Percentiles rank a stretch among this genome's conserved stretches.
These are phyloP conservation scores for Calamus simplicifolius DNA, from an alignment of 176 grass and related monocot genomes.

Conservation along the genomic window DNA sequence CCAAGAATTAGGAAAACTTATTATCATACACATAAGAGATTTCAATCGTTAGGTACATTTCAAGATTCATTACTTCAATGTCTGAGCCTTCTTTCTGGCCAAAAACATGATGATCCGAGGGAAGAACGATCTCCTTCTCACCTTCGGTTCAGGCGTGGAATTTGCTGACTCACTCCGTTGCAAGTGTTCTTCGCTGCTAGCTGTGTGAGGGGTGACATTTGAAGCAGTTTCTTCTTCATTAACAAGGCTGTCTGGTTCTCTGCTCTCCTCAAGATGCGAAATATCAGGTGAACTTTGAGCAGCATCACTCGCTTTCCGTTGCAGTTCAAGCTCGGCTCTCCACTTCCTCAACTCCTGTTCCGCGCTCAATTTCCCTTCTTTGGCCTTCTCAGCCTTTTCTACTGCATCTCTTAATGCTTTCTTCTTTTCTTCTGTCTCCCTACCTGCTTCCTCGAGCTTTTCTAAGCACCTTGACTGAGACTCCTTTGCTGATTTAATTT, in stretches of 20 bases:
- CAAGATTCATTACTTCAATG: background rate
- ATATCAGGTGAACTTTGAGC: background rate
- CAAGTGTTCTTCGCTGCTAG: too few species aligned
- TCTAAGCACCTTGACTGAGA: background rate
- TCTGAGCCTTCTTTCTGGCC: constrained; percentile 12
- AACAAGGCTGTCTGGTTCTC: too few species aligned
- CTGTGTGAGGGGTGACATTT: too few species aligned
- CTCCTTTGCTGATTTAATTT: constrained; percentile 8
- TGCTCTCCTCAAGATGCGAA: too few species aligned
- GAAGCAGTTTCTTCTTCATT: too few species aligned
- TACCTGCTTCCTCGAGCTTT: constrained; percentile 3
- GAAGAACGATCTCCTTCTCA: constrained; percentile 9
- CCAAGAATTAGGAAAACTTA: too few species aligned
- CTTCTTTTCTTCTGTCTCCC: constrained; percentile 1
- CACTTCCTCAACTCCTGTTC: constrained; percentile 2
- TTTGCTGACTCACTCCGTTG: background rate
- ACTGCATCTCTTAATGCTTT: constrained; percentile 6
- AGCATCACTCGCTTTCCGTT: background rate
- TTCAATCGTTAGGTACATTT: too few species aligned
- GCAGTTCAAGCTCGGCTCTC: background rate
- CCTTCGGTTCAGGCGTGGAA: background rate
- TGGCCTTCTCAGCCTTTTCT: background rate
- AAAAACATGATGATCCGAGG: constrained; percentile 9
- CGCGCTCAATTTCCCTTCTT: background rate
- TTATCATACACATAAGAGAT: too few species aligned